Evolutionary conservation across 306 rosid species (phyloP).

Genomic region (Rosa chinensis): DNA sequence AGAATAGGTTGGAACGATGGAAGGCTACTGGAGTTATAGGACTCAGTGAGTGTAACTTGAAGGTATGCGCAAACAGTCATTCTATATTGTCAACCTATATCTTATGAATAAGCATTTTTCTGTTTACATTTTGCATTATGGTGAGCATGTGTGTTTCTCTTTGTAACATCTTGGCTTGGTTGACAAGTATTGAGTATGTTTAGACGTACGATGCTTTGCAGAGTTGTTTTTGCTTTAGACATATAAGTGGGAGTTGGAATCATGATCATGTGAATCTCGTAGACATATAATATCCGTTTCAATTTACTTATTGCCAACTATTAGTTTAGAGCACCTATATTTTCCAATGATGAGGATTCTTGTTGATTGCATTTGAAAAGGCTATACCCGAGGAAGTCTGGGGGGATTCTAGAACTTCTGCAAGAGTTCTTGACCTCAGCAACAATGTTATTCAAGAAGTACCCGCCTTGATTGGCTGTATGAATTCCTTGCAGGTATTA

Average conservation of each 20-base stretch:
- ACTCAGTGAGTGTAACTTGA: slow-evolving; percentile 75
- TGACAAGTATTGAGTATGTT: neutral
- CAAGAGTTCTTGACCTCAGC: slow-evolving; percentile 68
- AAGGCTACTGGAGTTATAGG: slow-evolving; percentile 73
- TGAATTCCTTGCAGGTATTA: slow-evolving; percentile 58
- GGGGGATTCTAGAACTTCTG: slow-evolving; percentile 68
- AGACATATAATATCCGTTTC: neutral
- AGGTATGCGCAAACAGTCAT: slow-evolving; percentile 41
- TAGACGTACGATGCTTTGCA: neutral
- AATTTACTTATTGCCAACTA: neutral
- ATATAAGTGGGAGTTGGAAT: neutral
- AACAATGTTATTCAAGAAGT: slow-evolving; percentile 55
- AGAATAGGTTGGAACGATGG: slow-evolving; percentile 61
- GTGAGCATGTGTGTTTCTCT: neutral
- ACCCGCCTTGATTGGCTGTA: slow-evolving; percentile 52
- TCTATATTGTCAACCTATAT: neutral
- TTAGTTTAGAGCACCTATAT: neutral
- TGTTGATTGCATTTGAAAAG: slow-evolving; percentile 41
- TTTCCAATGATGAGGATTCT: neutral
- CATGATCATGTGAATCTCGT: neutral
- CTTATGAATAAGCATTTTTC: neutral
- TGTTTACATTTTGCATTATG: neutral
- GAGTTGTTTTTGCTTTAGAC: neutral
- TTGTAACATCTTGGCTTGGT: neutral
- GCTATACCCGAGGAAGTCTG: slow-evolving; percentile 82